These are phyloP conservation scores for Syzygium oleosum DNA, from an alignment of 345 rosid species.

Conservation along the genomic window DNA sequence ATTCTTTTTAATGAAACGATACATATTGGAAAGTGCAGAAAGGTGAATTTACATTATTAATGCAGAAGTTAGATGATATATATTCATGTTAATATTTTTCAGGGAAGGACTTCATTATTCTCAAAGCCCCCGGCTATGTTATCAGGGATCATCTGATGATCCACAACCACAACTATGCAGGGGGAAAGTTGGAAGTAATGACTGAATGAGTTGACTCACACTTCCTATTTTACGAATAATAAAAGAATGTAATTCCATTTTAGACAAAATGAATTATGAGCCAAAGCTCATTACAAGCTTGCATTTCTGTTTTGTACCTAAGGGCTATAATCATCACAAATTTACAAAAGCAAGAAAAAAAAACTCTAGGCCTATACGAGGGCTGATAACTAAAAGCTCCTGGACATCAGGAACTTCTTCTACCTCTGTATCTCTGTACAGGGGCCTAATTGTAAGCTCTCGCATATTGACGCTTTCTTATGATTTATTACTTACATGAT, in stretches of 20 bases:
- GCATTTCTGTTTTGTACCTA: background rate
- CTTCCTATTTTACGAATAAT: too few species aligned
- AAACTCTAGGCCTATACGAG: background rate
- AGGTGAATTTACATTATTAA: background rate
- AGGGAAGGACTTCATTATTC: background rate
- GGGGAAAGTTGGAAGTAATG: background rate
- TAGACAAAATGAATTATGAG: background rate
- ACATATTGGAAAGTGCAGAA: background rate
- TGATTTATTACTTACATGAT: background rate
- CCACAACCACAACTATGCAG: background rate
- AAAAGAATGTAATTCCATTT: background rate
- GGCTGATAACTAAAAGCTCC: background rate
- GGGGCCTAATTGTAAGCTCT: background rate
- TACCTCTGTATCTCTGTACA: background rate
- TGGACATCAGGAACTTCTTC: background rate
- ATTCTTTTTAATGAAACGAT: background rate
- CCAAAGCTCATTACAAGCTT: background rate
- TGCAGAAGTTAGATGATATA: background rate
- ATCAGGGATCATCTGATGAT: background rate
- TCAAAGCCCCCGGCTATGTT: background rate
- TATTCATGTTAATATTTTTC: background rate
- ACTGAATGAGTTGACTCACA: background rate
- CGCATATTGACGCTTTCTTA: fast-evolving
- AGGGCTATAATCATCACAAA: background rate
- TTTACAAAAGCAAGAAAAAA: too few species aligned